Conservation (phyloP, 306 rosid species). For the Astragalus membranaceus region DNA sequence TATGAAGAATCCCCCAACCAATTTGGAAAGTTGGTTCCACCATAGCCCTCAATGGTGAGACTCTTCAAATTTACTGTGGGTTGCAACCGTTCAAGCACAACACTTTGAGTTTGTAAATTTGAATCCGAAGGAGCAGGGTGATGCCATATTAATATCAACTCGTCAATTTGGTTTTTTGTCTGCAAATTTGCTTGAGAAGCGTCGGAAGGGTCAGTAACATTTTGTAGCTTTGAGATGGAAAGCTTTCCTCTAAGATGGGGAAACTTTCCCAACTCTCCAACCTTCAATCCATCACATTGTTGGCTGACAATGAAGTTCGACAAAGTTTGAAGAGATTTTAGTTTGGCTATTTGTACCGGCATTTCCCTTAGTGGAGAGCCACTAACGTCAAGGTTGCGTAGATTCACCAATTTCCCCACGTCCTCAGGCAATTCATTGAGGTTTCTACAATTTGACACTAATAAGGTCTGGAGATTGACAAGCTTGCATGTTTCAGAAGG, state of each 20-base stretch:
- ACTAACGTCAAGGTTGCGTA: not conserved
- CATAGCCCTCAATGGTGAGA: not conserved
- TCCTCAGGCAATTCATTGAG: not conserved
- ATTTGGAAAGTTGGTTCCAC: constrained; percentile 7
- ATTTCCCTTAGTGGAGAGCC: not conserved
- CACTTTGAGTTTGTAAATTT: not conserved
- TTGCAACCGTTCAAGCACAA: constrained; percentile 1
- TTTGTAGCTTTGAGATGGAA: not conserved
- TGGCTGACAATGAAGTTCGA: constrained; percentile 2
- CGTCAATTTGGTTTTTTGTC: not conserved
- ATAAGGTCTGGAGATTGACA: constrained; percentile 22
- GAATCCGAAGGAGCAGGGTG: not conserved
- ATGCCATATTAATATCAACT: constrained; percentile 1
- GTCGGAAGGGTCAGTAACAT: not conserved
- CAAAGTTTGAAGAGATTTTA: not conserved
- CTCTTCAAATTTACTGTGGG: constrained; percentile 6
- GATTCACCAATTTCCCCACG: not conserved
- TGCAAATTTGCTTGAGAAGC: not conserved
- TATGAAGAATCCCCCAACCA: not conserved
- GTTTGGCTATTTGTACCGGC: not conserved
- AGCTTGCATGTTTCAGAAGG: constrained; percentile 2
- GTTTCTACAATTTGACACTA: not conserved
- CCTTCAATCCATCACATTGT: not conserved
- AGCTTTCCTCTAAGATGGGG: not conserved
- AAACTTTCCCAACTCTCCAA: not conserved